Evolutionary conservation across 2,329 filamentous ascomycete species (phyloP).

Genomic region (Ceratocystis albifundus): DNA sequence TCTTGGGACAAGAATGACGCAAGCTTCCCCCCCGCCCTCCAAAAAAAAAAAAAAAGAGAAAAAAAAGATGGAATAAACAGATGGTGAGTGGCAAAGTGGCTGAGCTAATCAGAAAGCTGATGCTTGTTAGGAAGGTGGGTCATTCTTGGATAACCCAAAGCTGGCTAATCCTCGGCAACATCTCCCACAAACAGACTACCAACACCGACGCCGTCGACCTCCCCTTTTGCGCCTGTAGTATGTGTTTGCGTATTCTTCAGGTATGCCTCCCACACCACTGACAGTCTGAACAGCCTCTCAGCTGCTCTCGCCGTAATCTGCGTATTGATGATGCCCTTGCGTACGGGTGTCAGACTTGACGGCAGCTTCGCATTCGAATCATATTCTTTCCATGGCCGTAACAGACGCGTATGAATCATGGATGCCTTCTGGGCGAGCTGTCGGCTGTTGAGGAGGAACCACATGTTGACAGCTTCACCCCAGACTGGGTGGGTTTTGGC

Average conservation of each 20-base stretch:
- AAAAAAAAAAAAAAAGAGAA: not conserved
- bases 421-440: not conserved
- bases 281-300: not conserved
- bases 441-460: conserved; percentile 7
- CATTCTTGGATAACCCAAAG: not conserved
- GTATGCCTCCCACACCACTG: conserved; percentile 2
- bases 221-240: not conserved
- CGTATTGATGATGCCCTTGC: not conserved
- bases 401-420: not conserved
- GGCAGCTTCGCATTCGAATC: conserved; percentile 3
- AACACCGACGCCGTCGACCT: not conserved
- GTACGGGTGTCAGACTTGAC: not conserved
- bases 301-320: not conserved
- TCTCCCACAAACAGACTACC: not conserved
- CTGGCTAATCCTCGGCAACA: conserved; percentile 11
- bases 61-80: not conserved
- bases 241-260: conserved; percentile 4
- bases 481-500: not conserved
- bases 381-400: conserved; percentile 1
- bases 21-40: too few species aligned
- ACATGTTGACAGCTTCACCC: conserved; percentile 6
- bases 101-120: not conserved
- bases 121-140: not conserved
- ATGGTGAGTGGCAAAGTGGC: not conserved
- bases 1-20: not conserved